Base-by-base conservation (phyloP, 163 green algal genomes). In the Coccomyxa subellipsoidea region DNA sequence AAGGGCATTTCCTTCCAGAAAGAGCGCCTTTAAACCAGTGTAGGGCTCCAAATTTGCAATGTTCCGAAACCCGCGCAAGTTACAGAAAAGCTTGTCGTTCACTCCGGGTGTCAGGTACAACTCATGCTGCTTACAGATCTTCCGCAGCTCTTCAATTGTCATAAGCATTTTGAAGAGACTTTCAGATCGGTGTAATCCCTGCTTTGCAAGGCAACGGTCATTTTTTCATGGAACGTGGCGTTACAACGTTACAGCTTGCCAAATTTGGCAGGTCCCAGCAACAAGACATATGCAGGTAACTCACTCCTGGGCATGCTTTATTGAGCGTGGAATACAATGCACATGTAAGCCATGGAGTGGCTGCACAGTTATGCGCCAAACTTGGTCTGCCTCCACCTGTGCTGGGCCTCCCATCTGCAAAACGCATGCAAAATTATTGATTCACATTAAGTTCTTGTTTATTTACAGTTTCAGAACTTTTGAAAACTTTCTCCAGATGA, bases 41-140 rank as follows among this genome's bases (percentile, higher is more conserved):
- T 98, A 98, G 6, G 90, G 84, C 71, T 97, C 93, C 18, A 98
- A 84, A 25, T 82, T 75, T 0, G 78, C 84, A 38, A 98, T 92
- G 0, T 71, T 77, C 0, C 76, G 83, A 82, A 98, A 97, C 29
- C 94, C 95, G 82, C 94, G 92, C 81, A 92, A 94, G 82, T 96
- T 94, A 77, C 89, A 88, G 79, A 96, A 97, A 0, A 98, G 90
- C 54, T 90, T 94, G 73, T 98, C 93, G 82, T 98, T 98, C 3
- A 98, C 81, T 0, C 85, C 69, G 2, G 95, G 93, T 9, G 93
- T 97, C 5, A 80, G 75, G 77, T 96, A 98, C 29, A 94, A 80
- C n/a, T 91, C 86, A 54, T 95, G 88, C 72, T 96, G 77, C 66
- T 92, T 94, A 84, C 93, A 97, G 0, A 95, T 83, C 9, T 89